These are phyloP conservation scores for Kockovaella imperatae DNA, from an alignment of 768 basidiomycete genomes.

Conservation along the genomic window DNA sequence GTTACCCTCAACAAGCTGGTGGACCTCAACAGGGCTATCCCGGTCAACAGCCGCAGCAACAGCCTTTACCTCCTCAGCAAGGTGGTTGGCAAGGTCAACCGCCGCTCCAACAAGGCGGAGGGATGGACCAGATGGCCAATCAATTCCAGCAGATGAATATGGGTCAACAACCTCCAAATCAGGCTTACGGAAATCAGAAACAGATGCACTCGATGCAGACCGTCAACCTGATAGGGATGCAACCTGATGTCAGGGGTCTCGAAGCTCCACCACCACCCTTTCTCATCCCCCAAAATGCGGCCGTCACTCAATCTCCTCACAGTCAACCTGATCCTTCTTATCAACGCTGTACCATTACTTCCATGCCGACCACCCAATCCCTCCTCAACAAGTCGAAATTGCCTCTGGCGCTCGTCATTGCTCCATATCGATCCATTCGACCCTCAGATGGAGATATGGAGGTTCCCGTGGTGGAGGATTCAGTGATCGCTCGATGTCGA, in stretches of 20 bases:
- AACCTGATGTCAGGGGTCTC: slow-evolving; percentile 82
- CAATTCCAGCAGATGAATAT: slow-evolving; percentile 89
- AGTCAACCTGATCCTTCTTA: slow-evolving; percentile 86
- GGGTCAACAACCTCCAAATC: slow-evolving; percentile 20
- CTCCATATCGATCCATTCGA: slow-evolving; percentile 79
- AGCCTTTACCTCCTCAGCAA: slow-evolving; percentile 46
- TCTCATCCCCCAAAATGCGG: slow-evolving; percentile 67
- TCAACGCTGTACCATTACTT: slow-evolving; percentile 81
- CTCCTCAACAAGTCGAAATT: slow-evolving; percentile 82
- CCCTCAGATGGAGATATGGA: slow-evolving; percentile 57
- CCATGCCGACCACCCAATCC: slow-evolving; percentile 83
- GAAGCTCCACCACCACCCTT: slow-evolving; percentile 78
- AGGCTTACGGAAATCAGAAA: slow-evolving; percentile 19
- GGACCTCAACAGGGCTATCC: slow-evolving; percentile 17
- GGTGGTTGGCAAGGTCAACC: not conserved
- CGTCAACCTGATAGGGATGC: slow-evolving; percentile 83
- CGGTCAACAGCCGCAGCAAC: slow-evolving; percentile 23
- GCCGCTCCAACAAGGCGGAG: slow-evolving; percentile 3
- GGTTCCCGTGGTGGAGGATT: slow-evolving; percentile 85
- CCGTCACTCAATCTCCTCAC: slow-evolving; percentile 48
- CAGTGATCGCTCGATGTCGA: slow-evolving; percentile 90
- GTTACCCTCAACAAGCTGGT: slow-evolving; percentile 33
- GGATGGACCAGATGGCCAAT: slow-evolving; percentile 54
- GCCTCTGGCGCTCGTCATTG: slow-evolving; percentile 78
- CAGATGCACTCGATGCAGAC: slow-evolving; percentile 63